Conservation (phyloP, 257 asterid genomes). For the Fraxinus excelsior region DNA sequence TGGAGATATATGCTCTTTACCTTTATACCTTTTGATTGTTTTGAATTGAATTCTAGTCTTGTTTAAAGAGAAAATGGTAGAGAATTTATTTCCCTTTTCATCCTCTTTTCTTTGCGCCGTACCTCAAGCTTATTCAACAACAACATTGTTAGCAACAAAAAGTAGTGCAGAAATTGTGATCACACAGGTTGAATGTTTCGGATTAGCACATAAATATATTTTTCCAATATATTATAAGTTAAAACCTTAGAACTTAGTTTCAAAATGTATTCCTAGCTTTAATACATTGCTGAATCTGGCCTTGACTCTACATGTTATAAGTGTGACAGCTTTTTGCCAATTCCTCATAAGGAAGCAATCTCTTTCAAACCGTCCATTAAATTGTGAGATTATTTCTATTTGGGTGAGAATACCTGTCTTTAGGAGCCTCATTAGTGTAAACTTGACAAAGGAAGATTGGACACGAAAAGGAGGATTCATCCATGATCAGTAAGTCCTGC, state of each 20-base stretch:
- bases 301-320: too few species aligned
- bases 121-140: background rate
- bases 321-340: background rate
- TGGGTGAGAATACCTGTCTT: background rate
- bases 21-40: background rate
- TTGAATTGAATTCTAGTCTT: background rate
- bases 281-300: background rate
- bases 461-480: background rate
- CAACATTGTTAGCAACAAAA: background rate
- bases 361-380: background rate
- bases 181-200: background rate
- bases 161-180: background rate
- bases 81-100: background rate
- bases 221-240: background rate
- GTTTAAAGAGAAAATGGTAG: background rate
- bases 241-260: background rate
- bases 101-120: background rate
- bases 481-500: background rate
- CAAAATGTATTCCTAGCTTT: background rate
- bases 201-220: background rate
- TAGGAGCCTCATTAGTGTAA: background rate
- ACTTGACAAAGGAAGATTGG: background rate
- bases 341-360: background rate
- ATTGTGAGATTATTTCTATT: background rate
- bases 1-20: background rate